Conservation (phyloP, 1,284 basidiomycete genomes). For the Microbotryum scabiosae region DNA sequence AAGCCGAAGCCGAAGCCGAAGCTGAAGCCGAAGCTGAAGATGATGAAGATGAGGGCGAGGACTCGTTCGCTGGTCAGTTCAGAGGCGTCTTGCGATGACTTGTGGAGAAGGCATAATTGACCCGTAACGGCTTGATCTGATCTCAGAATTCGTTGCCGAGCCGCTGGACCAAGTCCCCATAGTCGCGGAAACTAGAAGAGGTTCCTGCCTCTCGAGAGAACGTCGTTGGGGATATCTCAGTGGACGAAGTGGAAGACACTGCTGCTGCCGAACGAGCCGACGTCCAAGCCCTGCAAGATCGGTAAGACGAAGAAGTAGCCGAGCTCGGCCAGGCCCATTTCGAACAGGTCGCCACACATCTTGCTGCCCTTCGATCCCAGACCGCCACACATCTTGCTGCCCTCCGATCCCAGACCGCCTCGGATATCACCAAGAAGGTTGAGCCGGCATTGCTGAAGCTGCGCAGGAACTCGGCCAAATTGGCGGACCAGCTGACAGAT, state of each 20-base stretch:
- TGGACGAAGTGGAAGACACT: conserved; percentile 14
- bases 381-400: no score
- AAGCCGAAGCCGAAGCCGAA: conserved; percentile 15
- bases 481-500: no score
- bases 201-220: conserved; percentile 4
- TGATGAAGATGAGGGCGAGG: conserved; percentile 20
- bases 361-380: no score
- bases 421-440: conserved; percentile 31
- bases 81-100: not conserved
- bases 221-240: not conserved
- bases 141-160: conserved; percentile 26
- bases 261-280: conserved; percentile 25
- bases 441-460: conserved; percentile 1
- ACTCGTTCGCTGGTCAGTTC: conserved; percentile 21
- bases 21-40: no score
- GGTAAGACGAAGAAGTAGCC: conserved; percentile 32
- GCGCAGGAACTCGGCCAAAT: no score
- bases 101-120: not conserved
- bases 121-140: not conserved
- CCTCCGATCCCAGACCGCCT: conserved; percentile 20
- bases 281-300: conserved; percentile 25
- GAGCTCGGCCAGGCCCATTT: conserved; percentile 29
- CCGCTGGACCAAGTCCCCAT: conserved; percentile 15
- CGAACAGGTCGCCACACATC: conserved; percentile 22
- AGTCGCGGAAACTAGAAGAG: not conserved